phyloP scores from a whole-genome alignment of 148 eudicot species.

The Polygonum aviculare region DNA sequence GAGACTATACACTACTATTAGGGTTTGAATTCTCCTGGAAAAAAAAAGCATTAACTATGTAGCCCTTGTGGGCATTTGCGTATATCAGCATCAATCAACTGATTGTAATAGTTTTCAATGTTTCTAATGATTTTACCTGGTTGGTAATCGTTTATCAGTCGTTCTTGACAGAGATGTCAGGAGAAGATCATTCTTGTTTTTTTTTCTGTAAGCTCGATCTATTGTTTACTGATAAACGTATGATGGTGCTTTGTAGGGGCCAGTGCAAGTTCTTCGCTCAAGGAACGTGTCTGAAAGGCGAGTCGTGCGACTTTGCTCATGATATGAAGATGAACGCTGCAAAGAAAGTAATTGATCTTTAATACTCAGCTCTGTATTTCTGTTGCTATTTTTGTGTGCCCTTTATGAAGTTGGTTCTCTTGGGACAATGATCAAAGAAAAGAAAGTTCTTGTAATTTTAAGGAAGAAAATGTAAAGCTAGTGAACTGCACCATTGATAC shows the following conservation, averaged over 20 bases:
- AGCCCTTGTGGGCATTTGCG: not conserved
- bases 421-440: not conserved
- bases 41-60: not conserved
- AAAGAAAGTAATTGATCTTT: conserved; percentile 45
- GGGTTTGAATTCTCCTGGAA: not conserved
- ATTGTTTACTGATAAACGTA: not conserved
- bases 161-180: not conserved
- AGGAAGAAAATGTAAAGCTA: conserved; percentile 30
- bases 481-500: not conserved
- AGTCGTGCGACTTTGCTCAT: conserved; percentile 82
- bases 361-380: not conserved
- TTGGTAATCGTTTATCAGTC: not conserved
- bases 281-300: conserved; percentile 94
- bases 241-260: conserved; percentile 30
- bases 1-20: not conserved
- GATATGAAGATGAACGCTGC: conserved; percentile 82
- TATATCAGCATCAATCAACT: not conserved
- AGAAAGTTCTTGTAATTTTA: not conserved
- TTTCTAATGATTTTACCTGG: not conserved
- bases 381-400: not conserved
- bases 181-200: not conserved
- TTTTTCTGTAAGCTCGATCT: not conserved
- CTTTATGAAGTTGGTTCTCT: not conserved
- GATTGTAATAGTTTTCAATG: not conserved
- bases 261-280: conserved; percentile 86